Evolutionary conservation across 2,329 filamentous ascomycete species (phyloP).

Genomic region (Fusarium hainanense): DNA sequence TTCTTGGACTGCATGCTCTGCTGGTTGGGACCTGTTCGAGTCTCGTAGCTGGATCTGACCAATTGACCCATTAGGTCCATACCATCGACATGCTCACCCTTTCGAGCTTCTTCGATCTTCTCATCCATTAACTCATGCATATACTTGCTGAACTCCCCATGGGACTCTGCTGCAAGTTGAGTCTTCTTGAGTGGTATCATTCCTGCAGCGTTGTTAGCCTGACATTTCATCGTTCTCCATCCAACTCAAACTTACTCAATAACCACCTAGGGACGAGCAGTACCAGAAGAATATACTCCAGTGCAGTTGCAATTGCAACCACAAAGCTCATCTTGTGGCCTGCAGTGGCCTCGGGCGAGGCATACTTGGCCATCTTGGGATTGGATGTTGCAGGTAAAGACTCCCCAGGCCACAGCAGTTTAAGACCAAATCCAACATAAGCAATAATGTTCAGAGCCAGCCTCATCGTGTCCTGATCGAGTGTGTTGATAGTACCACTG

Average conservation of each 20-base stretch:
- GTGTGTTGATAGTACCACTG: constrained; percentile 62
- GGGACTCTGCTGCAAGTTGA: constrained; percentile 64
- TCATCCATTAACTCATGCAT: constrained; percentile 75
- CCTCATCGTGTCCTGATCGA: constrained; percentile 73
- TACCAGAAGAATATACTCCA: constrained; percentile 72
- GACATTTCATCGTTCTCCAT: neutral
- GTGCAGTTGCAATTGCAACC: constrained; percentile 68
- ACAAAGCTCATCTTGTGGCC: constrained; percentile 75
- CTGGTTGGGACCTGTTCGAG: neutral
- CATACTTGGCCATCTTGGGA: constrained; percentile 61
- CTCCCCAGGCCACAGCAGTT: constrained; percentile 72
- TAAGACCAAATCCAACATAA: constrained; percentile 77
- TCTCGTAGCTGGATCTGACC: constrained; percentile 55
- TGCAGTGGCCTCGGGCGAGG: constrained; percentile 56
- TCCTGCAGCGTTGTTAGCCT: constrained; percentile 45
- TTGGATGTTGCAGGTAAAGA: constrained; percentile 57
- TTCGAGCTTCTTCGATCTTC: constrained; percentile 61
- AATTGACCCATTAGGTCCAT: constrained; percentile 66
- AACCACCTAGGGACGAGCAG: constrained; percentile 69
- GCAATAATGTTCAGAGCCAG: constrained; percentile 68
- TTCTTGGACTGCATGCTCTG: constrained; percentile 33
- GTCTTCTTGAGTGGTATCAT: constrained; percentile 63
- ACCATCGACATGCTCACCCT: constrained; percentile 53
- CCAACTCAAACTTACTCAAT: constrained; percentile 55
- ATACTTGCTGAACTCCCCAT: constrained; percentile 73